Evolutionary conservation across 306 rosid genomes (phyloP), one percentile per base, ranked within the genome.

Genomic region (Elaeagnus macrophylla): DNA sequence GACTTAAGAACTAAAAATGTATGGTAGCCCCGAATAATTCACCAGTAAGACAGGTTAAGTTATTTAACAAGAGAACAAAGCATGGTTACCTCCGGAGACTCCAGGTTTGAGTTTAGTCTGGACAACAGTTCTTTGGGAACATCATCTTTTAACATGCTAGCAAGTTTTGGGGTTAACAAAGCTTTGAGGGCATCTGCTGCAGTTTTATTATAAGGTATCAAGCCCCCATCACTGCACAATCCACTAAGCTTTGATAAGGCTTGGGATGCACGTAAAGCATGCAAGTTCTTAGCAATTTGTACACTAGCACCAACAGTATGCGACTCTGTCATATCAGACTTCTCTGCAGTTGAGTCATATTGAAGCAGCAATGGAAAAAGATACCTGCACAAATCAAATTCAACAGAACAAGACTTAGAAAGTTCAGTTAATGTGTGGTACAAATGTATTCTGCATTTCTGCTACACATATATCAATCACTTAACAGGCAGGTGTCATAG

Each of bases 301-400:
- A 91, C 95, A 61, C 99, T 91, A 64, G 81, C 82, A 54, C 99
- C 99, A 53, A 91, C 96, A 54, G 95, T 96, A 62, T 82, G 96
- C 37, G 99, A 87, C 67, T 84, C 99, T 48, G 75, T 80, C 57
- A 78, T 57, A 58, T 73, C 83, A 53, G 96, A 77, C 70, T 91
- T 96, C 51, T 82, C 96, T 13, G 99, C 99, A 56, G 99, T 91
- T 39, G 96, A 74, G 72, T 91, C 99, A 62, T 80, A 91, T 74
- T 87, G 99, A 80, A 91, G 96, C 81, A 91, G 79, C 77, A 91
- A 59, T 7, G 99, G 99, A 66, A 91, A 71, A 67, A 91, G 95
- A 82, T 72, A 91, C 99, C 99, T 91, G 51, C 56, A 42, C 32
- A 25, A 67, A 67, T 73, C 68, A 60, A 51, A 46, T 48, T 48